Evolutionary conservation across 116 monocot species (phyloP).

Genomic region (Phalaenopsis hybrid): DNA sequence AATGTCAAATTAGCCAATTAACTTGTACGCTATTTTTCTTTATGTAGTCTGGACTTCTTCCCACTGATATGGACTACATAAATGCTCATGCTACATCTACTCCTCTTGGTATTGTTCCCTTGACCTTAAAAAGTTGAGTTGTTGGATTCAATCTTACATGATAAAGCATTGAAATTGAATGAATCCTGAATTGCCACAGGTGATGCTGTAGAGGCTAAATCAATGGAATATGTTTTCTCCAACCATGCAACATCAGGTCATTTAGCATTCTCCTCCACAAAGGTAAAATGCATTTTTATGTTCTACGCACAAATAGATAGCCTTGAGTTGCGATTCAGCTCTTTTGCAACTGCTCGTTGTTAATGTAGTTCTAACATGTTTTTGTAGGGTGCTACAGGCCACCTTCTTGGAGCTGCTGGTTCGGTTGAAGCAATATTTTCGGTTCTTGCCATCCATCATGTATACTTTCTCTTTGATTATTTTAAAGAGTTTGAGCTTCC

Average conservation of each 20-base stretch:
- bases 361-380: background rate
- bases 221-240: slow-evolving; percentile 68
- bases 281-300: slow-evolving; percentile 38
- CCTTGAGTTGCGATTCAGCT: background rate
- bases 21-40: slow-evolving; percentile 3
- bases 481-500: background rate
- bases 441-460: slow-evolving; percentile 72
- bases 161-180: background rate
- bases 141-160: background rate
- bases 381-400: slow-evolving; percentile 88
- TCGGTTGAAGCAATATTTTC: slow-evolving; percentile 95
- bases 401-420: slow-evolving; percentile 95
- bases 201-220: slow-evolving; percentile 81
- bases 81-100: slow-evolving; percentile 99
- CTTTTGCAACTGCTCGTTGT: background rate
- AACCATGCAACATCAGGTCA: slow-evolving; percentile 78
- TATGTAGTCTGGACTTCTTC: slow-evolving; percentile 77
- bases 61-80: slow-evolving; percentile 77
- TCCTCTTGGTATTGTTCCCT: slow-evolving; percentile 57
- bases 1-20: background rate
- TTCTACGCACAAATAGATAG: background rate
- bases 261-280: slow-evolving; percentile 85
- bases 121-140: background rate
- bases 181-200: slow-evolving; percentile 29
- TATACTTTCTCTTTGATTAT: slow-evolving; percentile 15